Conservation (phyloP, 176 grass and related monocot species). For the Aechmea fasciata region DNA sequence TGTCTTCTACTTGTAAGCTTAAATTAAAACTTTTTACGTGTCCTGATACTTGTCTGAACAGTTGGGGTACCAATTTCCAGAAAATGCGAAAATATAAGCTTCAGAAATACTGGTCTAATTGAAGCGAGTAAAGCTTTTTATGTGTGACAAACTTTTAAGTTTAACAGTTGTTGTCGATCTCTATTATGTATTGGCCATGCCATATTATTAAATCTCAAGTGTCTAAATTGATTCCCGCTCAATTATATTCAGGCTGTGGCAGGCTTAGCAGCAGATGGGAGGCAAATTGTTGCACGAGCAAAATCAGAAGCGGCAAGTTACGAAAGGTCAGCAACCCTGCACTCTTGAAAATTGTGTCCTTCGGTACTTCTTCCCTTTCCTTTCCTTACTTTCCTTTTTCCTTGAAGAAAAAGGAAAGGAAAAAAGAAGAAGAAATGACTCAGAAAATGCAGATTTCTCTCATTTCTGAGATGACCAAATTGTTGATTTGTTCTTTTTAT, state of each 20-base stretch:
- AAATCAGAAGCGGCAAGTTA: slow-evolving; percentile 73
- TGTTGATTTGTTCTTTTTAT: slow-evolving; percentile 3
- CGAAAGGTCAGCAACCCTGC: slow-evolving; percentile 42
- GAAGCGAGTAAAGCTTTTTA: too few species aligned
- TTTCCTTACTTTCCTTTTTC: slow-evolving; percentile 19
- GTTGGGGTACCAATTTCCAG: too few species aligned
- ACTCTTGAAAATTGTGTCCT: background rate
- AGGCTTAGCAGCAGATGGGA: slow-evolving; percentile 76
- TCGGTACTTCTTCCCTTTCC: background rate
- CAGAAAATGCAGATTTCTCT: background rate
- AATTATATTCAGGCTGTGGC: slow-evolving; percentile 40
- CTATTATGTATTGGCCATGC: background rate
- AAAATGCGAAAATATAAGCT: too few species aligned
- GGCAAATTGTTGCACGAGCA: slow-evolving; percentile 70
- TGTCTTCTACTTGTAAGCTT: too few species aligned
- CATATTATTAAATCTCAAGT: background rate
- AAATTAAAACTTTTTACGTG: too few species aligned
- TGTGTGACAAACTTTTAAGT: too few species aligned
- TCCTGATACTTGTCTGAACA: too few species aligned
- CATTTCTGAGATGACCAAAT: background rate
- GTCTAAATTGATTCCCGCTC: background rate
- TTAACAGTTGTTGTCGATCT: background rate
- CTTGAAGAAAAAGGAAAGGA: background rate
- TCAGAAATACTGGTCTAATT: too few species aligned
- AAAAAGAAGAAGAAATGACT: background rate